These are phyloP conservation scores for Fusarium sambucinum DNA, from an alignment of 2,329 filamentous ascomycete species.

Conservation along the genomic window DNA sequence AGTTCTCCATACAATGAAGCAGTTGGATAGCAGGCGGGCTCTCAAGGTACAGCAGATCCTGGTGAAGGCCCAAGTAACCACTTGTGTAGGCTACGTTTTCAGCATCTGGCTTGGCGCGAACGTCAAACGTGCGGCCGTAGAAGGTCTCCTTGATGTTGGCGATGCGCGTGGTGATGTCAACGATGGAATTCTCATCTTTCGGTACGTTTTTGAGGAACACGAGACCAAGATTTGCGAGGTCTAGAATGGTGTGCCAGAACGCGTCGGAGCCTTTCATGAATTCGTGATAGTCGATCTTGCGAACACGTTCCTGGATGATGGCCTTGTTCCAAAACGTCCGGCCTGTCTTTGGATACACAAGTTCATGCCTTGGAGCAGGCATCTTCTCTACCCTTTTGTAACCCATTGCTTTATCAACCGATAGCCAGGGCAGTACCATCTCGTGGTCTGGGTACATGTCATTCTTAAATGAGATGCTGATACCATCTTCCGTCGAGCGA, in stretches of 20 bases:
- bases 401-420: constrained; percentile 52
- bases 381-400: constrained; percentile 38
- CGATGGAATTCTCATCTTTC: constrained; percentile 72
- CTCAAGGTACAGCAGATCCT: constrained; percentile 89
- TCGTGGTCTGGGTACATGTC: constrained; percentile 56
- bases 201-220: constrained; percentile 83
- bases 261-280: constrained; percentile 72
- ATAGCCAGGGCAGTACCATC: constrained; percentile 52
- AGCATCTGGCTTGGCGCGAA: constrained; percentile 80
- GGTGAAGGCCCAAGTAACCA: constrained; percentile 85
- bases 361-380: constrained; percentile 43
- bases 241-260: constrained; percentile 71
- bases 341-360: constrained; percentile 51
- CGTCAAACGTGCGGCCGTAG: constrained; percentile 92
- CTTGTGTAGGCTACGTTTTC: constrained; percentile 95
- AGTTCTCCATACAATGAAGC: constrained; percentile 88
- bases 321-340: constrained; percentile 58
- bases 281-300: constrained; percentile 74
- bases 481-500: constrained; percentile 51
- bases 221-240: constrained; percentile 76
- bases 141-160: constrained; percentile 87
- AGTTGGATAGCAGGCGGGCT: constrained; percentile 86
- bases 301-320: constrained; percentile 57
- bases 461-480: constrained; percentile 71
- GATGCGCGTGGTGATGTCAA: constrained; percentile 76